Evolutionary conservation across 108 stramenopile species (phyloP).

Genomic region (Conticribra weissflogii): DNA sequence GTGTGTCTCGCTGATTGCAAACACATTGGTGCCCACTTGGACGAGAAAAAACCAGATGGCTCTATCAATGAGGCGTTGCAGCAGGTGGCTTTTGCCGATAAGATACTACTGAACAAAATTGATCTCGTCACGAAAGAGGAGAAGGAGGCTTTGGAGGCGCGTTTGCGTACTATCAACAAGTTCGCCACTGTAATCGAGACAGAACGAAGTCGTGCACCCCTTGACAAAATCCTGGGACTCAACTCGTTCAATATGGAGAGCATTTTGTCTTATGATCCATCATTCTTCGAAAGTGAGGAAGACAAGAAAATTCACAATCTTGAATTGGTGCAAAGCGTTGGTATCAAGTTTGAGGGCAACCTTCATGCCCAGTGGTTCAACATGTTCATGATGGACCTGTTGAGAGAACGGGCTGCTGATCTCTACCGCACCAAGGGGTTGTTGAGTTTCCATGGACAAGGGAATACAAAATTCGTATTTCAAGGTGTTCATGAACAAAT

Average conservation of each 20-base stretch:
- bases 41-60: slow-evolving; percentile 91
- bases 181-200: slow-evolving; percentile 91
- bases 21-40: slow-evolving; percentile 87
- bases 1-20: slow-evolving; percentile 94
- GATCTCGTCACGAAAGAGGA: slow-evolving; percentile 91
- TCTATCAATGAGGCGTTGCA: slow-evolving; percentile 91
- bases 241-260: slow-evolving; percentile 92
- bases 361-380: slow-evolving; percentile 96
- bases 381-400: slow-evolving; percentile 95
- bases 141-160: slow-evolving; percentile 80
- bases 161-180: slow-evolving; percentile 81
- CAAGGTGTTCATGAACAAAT: slow-evolving; percentile 98
- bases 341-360: slow-evolving; percentile 85
- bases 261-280: slow-evolving; percentile 84
- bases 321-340: slow-evolving; percentile 87
- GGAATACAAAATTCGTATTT: slow-evolving; percentile 95
- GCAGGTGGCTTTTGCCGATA: slow-evolving; percentile 98
- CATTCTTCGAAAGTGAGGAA: slow-evolving; percentile 83
- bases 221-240: slow-evolving; percentile 87
- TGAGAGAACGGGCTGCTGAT: slow-evolving; percentile 89
- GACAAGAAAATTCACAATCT: slow-evolving; percentile 86
- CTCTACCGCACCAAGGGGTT: slow-evolving; percentile 94
- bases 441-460: slow-evolving; percentile 93
- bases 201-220: slow-evolving; percentile 76
- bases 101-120: slow-evolving; percentile 96